Percentiles rank a stretch among this genome's conserved stretches.
phyloP scores from a whole-genome alignment of 257 asterid species.

The Ilex asprella region DNA sequence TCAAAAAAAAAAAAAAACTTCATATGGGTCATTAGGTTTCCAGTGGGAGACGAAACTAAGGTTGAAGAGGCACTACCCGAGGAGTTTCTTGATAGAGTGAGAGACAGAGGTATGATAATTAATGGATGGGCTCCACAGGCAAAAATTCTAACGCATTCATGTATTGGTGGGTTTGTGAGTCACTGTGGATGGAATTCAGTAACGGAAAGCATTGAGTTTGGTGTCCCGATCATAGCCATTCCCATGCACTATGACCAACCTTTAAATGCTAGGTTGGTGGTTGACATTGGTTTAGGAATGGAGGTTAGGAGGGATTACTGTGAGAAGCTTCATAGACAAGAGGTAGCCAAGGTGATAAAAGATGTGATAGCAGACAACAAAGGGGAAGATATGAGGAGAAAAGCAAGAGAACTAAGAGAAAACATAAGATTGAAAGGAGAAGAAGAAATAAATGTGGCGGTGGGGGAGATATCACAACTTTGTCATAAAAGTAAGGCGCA shows the following conservation, averaged over 20 bases:
- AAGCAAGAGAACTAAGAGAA: constrained; percentile 5
- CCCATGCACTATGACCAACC: constrained; percentile 41
- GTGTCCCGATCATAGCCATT: constrained; percentile 26
- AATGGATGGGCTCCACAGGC: constrained; percentile 36
- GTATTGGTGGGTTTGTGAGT: constrained; percentile 25
- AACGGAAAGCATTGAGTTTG: constrained; percentile 23
- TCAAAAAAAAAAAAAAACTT: no score
- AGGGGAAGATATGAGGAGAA: constrained; percentile 15
- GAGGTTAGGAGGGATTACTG: constrained; percentile 20
- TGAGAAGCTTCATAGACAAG: constrained; percentile 10
- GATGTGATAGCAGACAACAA: constrained; percentile 15
- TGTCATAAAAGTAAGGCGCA: background rate
- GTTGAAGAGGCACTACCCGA: constrained; percentile 8
- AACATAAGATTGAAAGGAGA: constrained; percentile 5
- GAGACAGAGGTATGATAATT: constrained; percentile 19
- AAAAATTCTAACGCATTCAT: constrained; percentile 17
- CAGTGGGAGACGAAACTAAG: constrained; percentile 3
- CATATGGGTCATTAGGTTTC: constrained; percentile 10
- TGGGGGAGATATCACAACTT: constrained; percentile 13
- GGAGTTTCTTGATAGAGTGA: constrained; percentile 22
- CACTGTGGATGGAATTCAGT: constrained; percentile 36
- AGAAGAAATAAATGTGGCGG: constrained; percentile 15
- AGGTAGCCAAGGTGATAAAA: constrained; percentile 15
- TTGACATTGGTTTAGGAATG: constrained; percentile 18
- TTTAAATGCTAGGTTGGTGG: constrained; percentile 24